These are phyloP conservation scores for Begonia peltatifolia DNA, from an alignment of 306 rosid genomes.

Conservation along the genomic window DNA sequence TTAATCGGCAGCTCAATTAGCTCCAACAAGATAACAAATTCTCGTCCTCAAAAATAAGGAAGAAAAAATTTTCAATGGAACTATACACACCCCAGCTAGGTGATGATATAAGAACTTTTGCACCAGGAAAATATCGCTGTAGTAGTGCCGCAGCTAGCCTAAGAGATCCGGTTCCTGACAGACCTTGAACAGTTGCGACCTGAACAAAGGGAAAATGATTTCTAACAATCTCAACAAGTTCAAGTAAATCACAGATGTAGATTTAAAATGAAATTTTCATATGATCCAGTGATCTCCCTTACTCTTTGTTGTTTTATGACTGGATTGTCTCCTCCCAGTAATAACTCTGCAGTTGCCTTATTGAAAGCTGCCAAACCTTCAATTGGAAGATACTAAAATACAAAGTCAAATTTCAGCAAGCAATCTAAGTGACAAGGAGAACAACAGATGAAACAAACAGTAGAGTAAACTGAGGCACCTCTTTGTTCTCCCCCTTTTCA, in stretches of 20 bases:
- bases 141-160: constrained; percentile 82
- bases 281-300: constrained; percentile 9
- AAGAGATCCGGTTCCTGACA: constrained; percentile 96
- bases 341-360: constrained; percentile 78
- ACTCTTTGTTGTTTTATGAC: constrained; percentile 68
- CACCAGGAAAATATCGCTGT: constrained; percentile 79
- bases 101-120: constrained; percentile 78
- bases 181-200: constrained; percentile 98
- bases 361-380: constrained; percentile 98
- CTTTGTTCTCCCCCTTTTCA: constrained; percentile 85
- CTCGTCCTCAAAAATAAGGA: constrained; percentile 2
- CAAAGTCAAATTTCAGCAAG: constrained; percentile 12
- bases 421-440: constrained; percentile 4
- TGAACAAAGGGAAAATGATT: constrained; percentile 14
- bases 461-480: constrained; percentile 34
- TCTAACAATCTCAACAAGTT: neutral
- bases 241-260: neutral
- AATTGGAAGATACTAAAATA: constrained; percentile 75
- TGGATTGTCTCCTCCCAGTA: constrained; percentile 76
- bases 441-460: neutral
- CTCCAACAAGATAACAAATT: too few species aligned
- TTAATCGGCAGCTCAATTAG: neutral
- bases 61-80: constrained; percentile 3
- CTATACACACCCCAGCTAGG: constrained; percentile 83
- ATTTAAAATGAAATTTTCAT: neutral